Evolutionary conservation across 371 early-diverging fungal species (phyloP), one percentile per base, ranked within the genome.

Genomic region (Basidiobolus meristosporus): DNA sequence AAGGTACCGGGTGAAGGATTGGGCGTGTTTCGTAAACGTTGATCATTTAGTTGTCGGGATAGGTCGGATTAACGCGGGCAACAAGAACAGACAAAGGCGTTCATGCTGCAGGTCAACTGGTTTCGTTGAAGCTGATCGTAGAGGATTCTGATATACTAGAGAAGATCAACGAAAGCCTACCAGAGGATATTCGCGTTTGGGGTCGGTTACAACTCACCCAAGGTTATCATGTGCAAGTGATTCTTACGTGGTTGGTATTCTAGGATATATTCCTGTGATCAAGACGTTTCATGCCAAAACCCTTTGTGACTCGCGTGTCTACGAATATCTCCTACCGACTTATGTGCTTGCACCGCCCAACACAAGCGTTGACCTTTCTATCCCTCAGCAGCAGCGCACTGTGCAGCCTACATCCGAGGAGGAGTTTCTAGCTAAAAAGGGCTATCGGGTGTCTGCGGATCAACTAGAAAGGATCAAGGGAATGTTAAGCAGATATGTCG

Each of bases 31-130:
- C 26, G 9, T 9, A 3, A 26, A 26, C 3, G 9, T 9, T 5
- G 26, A 26, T 3, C 26, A 26, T 26, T 5, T 9, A 26, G 3
- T 26, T 9, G 9, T 26, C 26, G 26, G 5, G 26, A 26, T 38
- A 89, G 77, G 63, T 78, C 23, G 62, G 67, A 21, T 66, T 86
- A 51, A 62, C 62, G 65, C 62, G 99, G 38, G 79, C 90, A 2
- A 97, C 95, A 3, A 67, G 99, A 18, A 99, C 99, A 0, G 99
- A 99, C 56, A 98, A 98, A 62, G 99, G 99, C 10, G 99, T 99
- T 1, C 97, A 96, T 54, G 99, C 99, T 18, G 89, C 86, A 19
- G 90, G 96, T 19, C 89, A 96, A 43, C 75, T 99, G 1, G 75
- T 93, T 19, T 81, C 89, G 1, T 48, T 83, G 28, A 98, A 98